Percentiles rank a stretch among this genome's conserved stretches.
phyloP scores from a whole-genome alignment of 2,329 filamentous ascomycete genomes.

The Cladorrhinum sp. region DNA sequence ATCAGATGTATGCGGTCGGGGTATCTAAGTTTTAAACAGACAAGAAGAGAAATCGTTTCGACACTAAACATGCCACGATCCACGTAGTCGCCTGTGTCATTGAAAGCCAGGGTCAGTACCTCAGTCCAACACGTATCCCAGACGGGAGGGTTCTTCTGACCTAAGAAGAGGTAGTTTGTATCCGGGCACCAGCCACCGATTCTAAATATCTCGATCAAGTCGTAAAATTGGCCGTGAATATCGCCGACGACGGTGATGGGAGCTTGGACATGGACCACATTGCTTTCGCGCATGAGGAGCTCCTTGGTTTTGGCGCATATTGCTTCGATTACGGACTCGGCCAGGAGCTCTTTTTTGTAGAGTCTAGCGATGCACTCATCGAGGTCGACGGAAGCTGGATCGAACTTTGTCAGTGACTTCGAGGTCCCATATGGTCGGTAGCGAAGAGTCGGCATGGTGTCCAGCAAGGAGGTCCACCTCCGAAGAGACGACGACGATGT shows the following conservation, averaged over 20 bases:
- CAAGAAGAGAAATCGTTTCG: constrained; percentile 95
- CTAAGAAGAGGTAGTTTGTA: constrained; percentile 96
- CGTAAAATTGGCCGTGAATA: constrained; percentile 98
- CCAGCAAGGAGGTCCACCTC: background rate
- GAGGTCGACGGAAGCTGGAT: constrained; percentile 85
- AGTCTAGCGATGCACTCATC: constrained; percentile 97
- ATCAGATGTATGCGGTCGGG: constrained; percentile 94
- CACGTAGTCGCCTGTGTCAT: constrained; percentile 79
- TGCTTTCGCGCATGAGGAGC: constrained; percentile 98
- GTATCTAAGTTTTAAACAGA: constrained; percentile 96
- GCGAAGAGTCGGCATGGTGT: background rate
- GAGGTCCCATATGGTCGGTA: background rate
- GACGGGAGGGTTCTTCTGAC: constrained; percentile 44
- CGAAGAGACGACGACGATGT: background rate
- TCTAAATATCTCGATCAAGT: constrained; percentile 98
- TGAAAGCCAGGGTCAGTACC: constrained; percentile 13
- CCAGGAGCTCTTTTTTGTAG: constrained; percentile 91
- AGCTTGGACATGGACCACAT: constrained; percentile 93
- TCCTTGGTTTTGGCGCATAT: constrained; percentile 99
- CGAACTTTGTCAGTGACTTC: constrained; percentile 16
- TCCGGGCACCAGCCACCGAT: constrained; percentile 97
- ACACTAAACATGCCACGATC: constrained; percentile 98
- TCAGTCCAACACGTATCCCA: background rate
- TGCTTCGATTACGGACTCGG: constrained; percentile 96
- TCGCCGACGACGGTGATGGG: constrained; percentile 97